Base-by-base conservation (phyloP, 2,329 filamentous ascomycete species). In the Neodidymelliopsis sp. region DNA sequence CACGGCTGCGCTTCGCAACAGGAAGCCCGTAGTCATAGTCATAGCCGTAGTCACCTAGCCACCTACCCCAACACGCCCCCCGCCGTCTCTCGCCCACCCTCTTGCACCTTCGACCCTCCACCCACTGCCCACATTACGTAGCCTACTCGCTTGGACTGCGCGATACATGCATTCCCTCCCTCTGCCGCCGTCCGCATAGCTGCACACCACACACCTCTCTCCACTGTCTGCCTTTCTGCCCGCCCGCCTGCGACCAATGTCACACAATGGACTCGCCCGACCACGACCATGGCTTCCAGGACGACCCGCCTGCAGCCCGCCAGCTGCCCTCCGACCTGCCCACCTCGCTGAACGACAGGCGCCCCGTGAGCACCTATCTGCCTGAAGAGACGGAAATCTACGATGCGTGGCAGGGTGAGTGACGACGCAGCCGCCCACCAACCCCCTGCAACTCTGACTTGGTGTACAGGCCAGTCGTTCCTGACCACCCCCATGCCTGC, bases 361-460 rank as follows among this genome's bases (percentile, higher is more conserved):
- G 87, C 62, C 82, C 88, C 24, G 83, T 86, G 4, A 80, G 73
- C 35, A 85, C 87, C 54, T 52, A 42, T 28, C 83, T 86, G 56
- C 82, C 88, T 46, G 81, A 81, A 28, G 94, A 97, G 79, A 96
- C 92, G 29, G 94, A 97, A 79, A 91, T 97, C 78, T 99, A 97
- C 73, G 94, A 99, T 82, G 94, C 91, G 62, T 99, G 94, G 94
- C 91, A 97, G 86, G 93, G 93, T 88, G 72, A 70, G 80, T 59
- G 44, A 81, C 8, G n/a, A 13, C 29, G 16, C 27, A 39, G 19
- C 13, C 25, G 25, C 30, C 20, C 6, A 8, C n/a, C 15, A n/a
- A 16, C 18, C 7, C 2, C 4, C 15, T 11, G 30, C 18, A 31
- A 34, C 13, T 29, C 47, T 50, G 47, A 50, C 27, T 15, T 25